Base-by-base conservation (phyloP, 108 stramenopile species). In the Cyclotella baltica region DNA sequence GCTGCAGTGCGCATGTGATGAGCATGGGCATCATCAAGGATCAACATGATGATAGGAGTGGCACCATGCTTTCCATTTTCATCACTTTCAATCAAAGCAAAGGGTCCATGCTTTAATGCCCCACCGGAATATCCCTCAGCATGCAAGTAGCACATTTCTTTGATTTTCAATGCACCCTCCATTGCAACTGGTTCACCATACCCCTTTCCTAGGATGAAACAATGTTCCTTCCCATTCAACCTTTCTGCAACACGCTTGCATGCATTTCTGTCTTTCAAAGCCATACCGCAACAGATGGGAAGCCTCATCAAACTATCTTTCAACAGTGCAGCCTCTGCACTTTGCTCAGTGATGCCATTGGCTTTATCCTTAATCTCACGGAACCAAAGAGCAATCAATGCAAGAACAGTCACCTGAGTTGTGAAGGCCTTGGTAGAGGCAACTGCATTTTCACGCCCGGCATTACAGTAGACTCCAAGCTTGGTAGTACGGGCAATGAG, bases 341-440 rank as follows among this genome's bases (percentile, higher is more conserved):
- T 85, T 25, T 85, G 72, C 27, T 50, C 52, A 19, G 16, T 35
- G 31, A 77, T 87, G 28, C 97, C 98, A 47, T 86, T 78, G 10
- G 91, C 68, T 15, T 48, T 70, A 72, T 96, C 96, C 50, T 83
- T 83, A 65, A 86, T 83, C 87, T 98, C 92, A 40, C 95, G 83
- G 81, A 99, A 99, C 97, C 96, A 98, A 18, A 98, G 67, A 1
- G 99, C 97, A 71, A 99, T 85, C 80, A 99, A 80, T 5, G 96
- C 89, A 48, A 99, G 71, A n/a, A 98, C 98, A 38, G 98, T 98
- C 13, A 99, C 98, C 82, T 99, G 99, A 10, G 98, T 98, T 0
- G 98, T 98, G 82, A 99, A 99, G 2, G 99, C 98, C 83, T 99
- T 99, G 50, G 99, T 99, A 62, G 97, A 97, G 1, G 99, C 99